Conservation (phyloP, 2,329 filamentous ascomycete genomes). For the Cadophora sp. region DNA sequence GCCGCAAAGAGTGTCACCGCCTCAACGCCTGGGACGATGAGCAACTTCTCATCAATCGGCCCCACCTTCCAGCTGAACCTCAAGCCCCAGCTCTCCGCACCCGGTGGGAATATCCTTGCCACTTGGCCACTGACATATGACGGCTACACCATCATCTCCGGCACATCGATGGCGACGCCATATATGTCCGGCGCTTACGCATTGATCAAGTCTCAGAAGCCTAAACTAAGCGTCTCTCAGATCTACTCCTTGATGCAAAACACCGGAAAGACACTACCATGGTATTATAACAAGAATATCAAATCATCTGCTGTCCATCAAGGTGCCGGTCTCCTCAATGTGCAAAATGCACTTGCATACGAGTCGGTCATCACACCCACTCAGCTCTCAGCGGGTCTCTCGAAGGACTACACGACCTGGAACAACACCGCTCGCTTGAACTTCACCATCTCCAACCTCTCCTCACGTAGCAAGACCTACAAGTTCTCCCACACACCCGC, state of each 20-base stretch:
- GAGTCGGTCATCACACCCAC: not conserved
- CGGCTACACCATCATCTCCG: constrained; percentile 47
- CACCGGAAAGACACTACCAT: not conserved
- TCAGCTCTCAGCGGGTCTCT: not conserved
- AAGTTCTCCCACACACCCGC: constrained; percentile 11
- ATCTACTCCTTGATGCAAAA: constrained; percentile 10
- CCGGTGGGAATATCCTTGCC: constrained; percentile 46
- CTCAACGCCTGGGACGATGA: constrained; percentile 3
- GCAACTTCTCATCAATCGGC: constrained; percentile 2
- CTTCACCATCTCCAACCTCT: constrained; percentile 7
- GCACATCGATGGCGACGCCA: constrained; percentile 49
- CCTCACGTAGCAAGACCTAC: not conserved
- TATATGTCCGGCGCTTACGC: constrained; percentile 46
- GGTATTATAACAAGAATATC: constrained; percentile 10
- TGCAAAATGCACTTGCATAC: not conserved
- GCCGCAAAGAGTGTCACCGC: constrained; percentile 16
- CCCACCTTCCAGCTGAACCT: constrained; percentile 3
- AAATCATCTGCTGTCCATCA: constrained; percentile 2
- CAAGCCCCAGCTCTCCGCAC: constrained; percentile 33
- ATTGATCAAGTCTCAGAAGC: constrained; percentile 34
- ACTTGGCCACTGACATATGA: constrained; percentile 45
- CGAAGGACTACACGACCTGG: not conserved
- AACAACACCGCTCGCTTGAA: constrained; percentile 4
- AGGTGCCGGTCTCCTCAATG: constrained; percentile 2
- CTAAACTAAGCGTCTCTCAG: not conserved